Base-by-base conservation (phyloP, 164 flowering plant species). In the Cinnamomum micranthum region DNA sequence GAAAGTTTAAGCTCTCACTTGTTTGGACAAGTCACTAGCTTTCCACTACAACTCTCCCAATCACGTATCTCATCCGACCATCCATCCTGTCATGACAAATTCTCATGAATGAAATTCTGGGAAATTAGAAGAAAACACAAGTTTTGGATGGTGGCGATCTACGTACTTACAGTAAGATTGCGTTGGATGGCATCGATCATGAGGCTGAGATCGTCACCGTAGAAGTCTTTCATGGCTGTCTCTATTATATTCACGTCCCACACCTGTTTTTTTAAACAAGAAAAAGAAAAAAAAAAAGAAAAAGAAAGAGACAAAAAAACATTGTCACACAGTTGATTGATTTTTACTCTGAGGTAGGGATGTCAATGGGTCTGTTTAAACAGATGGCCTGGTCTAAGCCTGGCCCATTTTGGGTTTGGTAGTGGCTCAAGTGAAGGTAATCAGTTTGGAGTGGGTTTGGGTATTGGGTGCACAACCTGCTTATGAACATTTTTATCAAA, bases 181-280 rank as follows among this genome's bases (percentile, higher is more conserved):
- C 22, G 55, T 31, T 59, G 65, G 14, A 71, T 58, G 17, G 24
- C 50, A 58, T 71, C 50, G 5, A 19, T 71, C 65, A 59, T 27
- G 14, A 31, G 25, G 14, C 19, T 31, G 27, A 55, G 66, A 58
- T 71, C 65, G 59, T 71, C 14, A 4, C 17, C 12, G 19, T 71
- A 71, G 51, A 71, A 71, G 47, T 60, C 65, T 4, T 31, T 59
- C 74, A 71, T 71, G 66, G 65, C 66, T 60, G 66, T 59, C 65
- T 60, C 65, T 20, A 60, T 71, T 58, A 71, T 71, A 35, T 31
- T 71, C 47, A 20, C 47, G 9, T 58, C 66, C 74, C 74, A 71
- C 25, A 71, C 65, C 74, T 55, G 31, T 23, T 71, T 14, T 14
- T 12, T 41, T 14, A 24, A 64, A 64, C 27, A 64, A n/a, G 1